Conservation (phyloP, 108 stramenopile genomes). For the Epipyxis sp. region DNA sequence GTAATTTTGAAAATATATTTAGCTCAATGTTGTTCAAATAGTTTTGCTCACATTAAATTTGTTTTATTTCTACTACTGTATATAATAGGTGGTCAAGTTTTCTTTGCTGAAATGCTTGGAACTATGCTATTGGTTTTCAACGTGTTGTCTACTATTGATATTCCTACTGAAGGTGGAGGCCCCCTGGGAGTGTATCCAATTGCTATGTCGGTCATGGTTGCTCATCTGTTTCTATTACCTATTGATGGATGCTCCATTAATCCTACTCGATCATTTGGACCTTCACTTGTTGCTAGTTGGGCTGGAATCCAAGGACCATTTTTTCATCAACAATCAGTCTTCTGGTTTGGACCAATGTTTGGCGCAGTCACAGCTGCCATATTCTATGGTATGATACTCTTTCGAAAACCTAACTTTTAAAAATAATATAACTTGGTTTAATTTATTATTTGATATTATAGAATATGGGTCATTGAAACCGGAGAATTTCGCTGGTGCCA, state of each 20-base stretch:
- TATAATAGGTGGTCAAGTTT: constrained; percentile 19
- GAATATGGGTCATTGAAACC: constrained; percentile 35
- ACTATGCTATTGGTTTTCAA: constrained; percentile 23
- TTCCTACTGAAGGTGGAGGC: constrained; percentile 6
- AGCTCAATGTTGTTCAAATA: no score
- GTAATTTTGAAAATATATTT: no score
- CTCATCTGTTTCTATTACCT: constrained; percentile 32
- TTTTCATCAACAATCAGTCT: constrained; percentile 7
- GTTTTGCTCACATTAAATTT: no score
- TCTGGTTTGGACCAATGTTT: constrained; percentile 36
- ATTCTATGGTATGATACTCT: constrained; percentile 11
- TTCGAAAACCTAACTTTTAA: not conserved
- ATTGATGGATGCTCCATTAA: constrained; percentile 40
- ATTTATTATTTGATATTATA: not conserved
- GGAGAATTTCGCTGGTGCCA: constrained; percentile 25
- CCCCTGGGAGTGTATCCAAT: constrained; percentile 28
- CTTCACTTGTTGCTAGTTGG: constrained; percentile 2
- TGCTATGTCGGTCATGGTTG: constrained; percentile 35
- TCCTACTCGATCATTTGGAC: constrained; percentile 40
- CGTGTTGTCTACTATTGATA: constrained; percentile 26
- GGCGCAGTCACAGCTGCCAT: constrained; percentile 3
- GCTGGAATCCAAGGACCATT: constrained; percentile 12
- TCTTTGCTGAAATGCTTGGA: constrained; percentile 27
- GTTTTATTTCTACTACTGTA: no score
- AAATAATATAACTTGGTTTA: not conserved